Base-by-base conservation (phyloP, 179 eudicot species). In the Silene noctiflora region DNA sequence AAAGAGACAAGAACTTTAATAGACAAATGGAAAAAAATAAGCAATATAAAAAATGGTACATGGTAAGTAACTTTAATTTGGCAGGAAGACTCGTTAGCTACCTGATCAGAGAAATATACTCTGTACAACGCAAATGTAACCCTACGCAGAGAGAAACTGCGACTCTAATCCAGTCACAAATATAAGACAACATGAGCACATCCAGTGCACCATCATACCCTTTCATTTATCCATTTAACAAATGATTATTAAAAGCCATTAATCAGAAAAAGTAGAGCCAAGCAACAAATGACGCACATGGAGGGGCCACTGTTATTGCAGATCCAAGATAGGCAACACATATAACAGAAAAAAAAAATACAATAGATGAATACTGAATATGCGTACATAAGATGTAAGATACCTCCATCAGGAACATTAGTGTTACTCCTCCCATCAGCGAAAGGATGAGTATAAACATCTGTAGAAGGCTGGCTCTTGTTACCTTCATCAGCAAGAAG, bases 361-460 rank as follows among this genome's bases (percentile, higher is more conserved):
- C 24, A 19, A 25, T 33, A n/a, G 1, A 77, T 46, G 27, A 56
- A 42, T 29, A 42, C 33, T 67, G 73, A 77, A 1, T 29, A 11
- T 22, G 42, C 20, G 25, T 39, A 58, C 31, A 69, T 20, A 7
- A 16, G 46, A 27, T 31, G 70, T 42, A 25, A 31, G 20, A 74
- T 87, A 90, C 97, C 97, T 39, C 60, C 74, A 44, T 67, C 73
- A 27, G 61, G 51, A 79, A 79, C 27, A 67, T 66, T 29, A 55
- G 4, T 39, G 60, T 62, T 69, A 58, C 79, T 56, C 67, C 75
- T 56, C 53, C 62, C 56, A 42, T 74, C 77, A 67, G 46, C 62
- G 62, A 78, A 73, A 66, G 65, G 69, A 27, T 25, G 81, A 67
- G 67, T 25, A 42, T 35, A 17, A 12, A 35, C 76, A 33, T 35